These are phyloP conservation scores for Spathaspora hagerdaliae DNA, from an alignment of 805 yeast species.

Conservation along the genomic window DNA sequence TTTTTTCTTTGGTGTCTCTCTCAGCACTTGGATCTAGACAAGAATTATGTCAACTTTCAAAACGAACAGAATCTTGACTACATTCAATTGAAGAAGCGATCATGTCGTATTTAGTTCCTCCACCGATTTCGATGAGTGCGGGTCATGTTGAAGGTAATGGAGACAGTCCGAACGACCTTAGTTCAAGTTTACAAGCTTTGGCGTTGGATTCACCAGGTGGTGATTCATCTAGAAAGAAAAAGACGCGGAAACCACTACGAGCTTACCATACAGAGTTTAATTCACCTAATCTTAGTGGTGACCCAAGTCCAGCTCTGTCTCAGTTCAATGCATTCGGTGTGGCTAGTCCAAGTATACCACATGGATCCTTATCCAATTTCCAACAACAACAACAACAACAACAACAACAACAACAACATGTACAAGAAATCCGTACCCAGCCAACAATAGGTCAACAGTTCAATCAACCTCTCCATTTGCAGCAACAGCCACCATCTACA, in stretches of 20 bases:
- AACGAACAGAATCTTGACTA: no score
- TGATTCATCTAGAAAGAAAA: slow-evolving; percentile 6
- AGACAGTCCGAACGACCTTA: neutral
- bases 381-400: slow-evolving; percentile 2
- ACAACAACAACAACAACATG: neutral
- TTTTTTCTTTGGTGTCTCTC: no score
- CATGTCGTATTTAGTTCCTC: neutral
- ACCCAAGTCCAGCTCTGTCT: slow-evolving; percentile 3
- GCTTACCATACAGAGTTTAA: slow-evolving; percentile 26
- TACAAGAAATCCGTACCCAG: neutral
- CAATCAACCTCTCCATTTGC: neutral
- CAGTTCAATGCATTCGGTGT: neutral
- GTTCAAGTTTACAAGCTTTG: slow-evolving; percentile 2
- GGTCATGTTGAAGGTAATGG: neutral
- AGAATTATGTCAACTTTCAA: no score
- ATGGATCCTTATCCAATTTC: neutral
- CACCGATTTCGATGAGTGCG: neutral
- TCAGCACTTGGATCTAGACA: no score
- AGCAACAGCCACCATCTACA: slow-evolving; percentile 1
- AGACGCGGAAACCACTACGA: slow-evolving; percentile 27
- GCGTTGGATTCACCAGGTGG: slow-evolving; percentile 1
- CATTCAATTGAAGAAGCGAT: neutral
- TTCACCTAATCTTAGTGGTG: slow-evolving; percentile 2
- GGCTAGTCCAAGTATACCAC: neutral
- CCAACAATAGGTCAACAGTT: neutral